phyloP scores from a whole-genome alignment of 345 rosid species.

The Pugionium dolabratum region DNA sequence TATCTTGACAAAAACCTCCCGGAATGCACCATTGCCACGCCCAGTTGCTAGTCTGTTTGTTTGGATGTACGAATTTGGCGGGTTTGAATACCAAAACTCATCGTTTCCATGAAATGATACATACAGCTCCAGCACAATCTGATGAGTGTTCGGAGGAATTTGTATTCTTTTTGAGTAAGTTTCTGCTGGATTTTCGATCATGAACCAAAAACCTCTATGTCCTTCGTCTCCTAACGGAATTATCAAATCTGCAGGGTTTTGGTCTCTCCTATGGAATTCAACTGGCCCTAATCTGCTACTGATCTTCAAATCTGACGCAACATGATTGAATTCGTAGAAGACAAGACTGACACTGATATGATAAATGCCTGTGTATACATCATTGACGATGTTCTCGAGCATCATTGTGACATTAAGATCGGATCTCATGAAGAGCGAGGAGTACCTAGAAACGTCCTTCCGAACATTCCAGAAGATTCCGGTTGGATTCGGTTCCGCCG shows the following conservation, averaged over 20 bases:
- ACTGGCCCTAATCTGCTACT: background rate
- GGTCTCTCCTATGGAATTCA: slow-evolving; percentile 23
- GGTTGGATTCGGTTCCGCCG: slow-evolving; percentile 65
- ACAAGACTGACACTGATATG: slow-evolving; percentile 59
- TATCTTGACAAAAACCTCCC: slow-evolving; percentile 68
- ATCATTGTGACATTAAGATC: slow-evolving; percentile 62
- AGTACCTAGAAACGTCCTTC: slow-evolving; percentile 73
- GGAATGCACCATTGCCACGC: slow-evolving; percentile 70
- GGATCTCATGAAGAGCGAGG: slow-evolving; percentile 51
- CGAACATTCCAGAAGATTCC: slow-evolving; percentile 83
- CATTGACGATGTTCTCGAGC: slow-evolving; percentile 85
- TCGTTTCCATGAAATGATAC: slow-evolving; percentile 82
- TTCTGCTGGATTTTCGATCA: slow-evolving; percentile 53
- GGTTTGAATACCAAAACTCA: slow-evolving; percentile 96
- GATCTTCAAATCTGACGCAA: slow-evolving; percentile 12
- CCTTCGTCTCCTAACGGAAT: slow-evolving; percentile 52
- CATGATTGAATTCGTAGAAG: slow-evolving; percentile 50
- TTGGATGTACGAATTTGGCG: slow-evolving; percentile 62
- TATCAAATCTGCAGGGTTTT: slow-evolving; percentile 68
- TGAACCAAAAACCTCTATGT: slow-evolving; percentile 64
- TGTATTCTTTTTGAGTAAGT: slow-evolving; percentile 46
- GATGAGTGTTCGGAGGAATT: slow-evolving; percentile 62
- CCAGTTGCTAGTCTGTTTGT: slow-evolving; percentile 56
- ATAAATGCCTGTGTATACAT: slow-evolving; percentile 70
- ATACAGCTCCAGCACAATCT: slow-evolving; percentile 60